Conservation (phyloP, 306 rosid genomes). For the Dicorynia guianensis region DNA sequence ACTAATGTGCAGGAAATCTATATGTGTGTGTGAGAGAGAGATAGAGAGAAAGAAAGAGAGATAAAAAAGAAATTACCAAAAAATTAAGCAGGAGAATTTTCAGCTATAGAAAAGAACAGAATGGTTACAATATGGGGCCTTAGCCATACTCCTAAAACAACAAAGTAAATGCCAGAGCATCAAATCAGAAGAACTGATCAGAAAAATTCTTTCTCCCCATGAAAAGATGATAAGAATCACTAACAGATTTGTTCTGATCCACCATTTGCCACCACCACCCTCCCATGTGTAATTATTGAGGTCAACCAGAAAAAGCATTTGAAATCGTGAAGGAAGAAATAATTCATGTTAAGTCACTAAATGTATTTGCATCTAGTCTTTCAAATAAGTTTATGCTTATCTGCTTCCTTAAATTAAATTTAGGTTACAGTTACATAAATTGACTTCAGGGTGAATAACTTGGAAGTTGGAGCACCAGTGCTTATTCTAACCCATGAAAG, state of each 20-base stretch:
- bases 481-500: no score
- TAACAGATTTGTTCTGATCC: not conserved
- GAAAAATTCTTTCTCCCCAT: not conserved
- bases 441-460: no score
- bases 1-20: not conserved
- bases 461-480: no score
- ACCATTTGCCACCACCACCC: not conserved
- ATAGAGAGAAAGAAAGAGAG: no score
- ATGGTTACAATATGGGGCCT: not conserved
- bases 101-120: not conserved
- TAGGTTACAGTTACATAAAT: no score
- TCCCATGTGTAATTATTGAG: not conserved
- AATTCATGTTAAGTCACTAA: not conserved
- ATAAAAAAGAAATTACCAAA: no score
- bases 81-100: no score
- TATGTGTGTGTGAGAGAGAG: not conserved
- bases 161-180: not conserved
- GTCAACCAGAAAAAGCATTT: not conserved
- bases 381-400: no score
- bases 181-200: not conserved
- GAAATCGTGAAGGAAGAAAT: not conserved
- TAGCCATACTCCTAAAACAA: not conserved
- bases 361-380: no score
- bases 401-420: no score
- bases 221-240: not conserved